Conservation (phyloP, 2,329 filamentous ascomycete genomes). For the Colletotrichum sp. region DNA sequence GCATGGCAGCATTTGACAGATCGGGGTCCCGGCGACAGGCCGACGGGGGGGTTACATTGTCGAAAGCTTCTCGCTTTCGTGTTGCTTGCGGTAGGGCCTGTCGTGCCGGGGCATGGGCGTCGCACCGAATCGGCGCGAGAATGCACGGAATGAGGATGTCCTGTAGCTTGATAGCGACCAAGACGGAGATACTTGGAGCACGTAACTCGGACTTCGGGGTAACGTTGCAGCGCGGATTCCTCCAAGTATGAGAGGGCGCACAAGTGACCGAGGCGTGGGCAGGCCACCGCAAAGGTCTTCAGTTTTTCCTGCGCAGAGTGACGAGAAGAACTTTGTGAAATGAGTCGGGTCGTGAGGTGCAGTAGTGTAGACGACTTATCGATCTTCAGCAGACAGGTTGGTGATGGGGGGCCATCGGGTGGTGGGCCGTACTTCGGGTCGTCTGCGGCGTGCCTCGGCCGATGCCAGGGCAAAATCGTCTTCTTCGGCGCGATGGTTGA, state of each 20-base stretch:
- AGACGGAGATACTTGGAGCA: background rate
- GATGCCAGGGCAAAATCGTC: background rate
- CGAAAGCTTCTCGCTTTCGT: background rate
- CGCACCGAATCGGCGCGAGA: background rate
- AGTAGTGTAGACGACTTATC: background rate
- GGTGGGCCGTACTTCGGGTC: conserved; percentile 1
- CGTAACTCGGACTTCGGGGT: background rate
- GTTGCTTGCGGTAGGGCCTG: background rate
- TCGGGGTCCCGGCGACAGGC: background rate
- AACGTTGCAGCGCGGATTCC: background rate
- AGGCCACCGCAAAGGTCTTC: background rate
- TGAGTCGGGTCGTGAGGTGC: background rate
- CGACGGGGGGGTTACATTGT: background rate
- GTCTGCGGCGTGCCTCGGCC: background rate
- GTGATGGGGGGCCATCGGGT: background rate
- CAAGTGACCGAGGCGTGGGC: background rate
- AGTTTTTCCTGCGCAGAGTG: background rate
- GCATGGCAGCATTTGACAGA: background rate
- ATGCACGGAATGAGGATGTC: background rate
- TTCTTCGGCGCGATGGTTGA: background rate
- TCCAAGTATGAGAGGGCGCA: background rate
- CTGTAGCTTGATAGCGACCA: background rate
- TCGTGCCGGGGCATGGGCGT: background rate
- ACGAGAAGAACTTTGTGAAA: background rate
- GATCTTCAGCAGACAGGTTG: background rate